These are phyloP conservation scores for Bretschneidera sinensis DNA, from an alignment of 345 rosid species.

Conservation along the genomic window DNA sequence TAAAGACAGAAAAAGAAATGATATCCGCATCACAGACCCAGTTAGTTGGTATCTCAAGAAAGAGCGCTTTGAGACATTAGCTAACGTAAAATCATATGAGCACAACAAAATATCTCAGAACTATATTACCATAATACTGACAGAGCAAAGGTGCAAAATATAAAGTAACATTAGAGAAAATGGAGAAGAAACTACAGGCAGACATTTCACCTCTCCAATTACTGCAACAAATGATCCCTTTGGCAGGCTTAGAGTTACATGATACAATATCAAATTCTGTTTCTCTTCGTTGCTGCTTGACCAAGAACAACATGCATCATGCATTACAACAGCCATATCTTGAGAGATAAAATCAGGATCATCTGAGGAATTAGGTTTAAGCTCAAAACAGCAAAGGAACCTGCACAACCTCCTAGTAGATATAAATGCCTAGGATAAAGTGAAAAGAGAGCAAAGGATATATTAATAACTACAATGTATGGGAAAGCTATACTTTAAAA, in stretches of 20 bases:
- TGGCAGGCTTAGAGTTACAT: constrained; percentile 51
- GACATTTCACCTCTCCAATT: constrained; percentile 65
- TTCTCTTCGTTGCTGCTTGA: constrained; percentile 41
- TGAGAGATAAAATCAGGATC: constrained; percentile 30
- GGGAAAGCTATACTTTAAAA: constrained; percentile 5
- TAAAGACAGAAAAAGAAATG: too few relatives aligned
- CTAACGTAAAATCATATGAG: too few relatives aligned
- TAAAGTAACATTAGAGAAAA: background rate
- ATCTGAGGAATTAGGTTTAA: constrained; percentile 26
- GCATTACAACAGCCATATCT: constrained; percentile 45
- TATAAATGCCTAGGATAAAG: constrained; percentile 63
- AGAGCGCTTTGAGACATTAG: too few relatives aligned
- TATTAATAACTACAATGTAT: constrained; percentile 9
- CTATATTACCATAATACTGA: too few relatives aligned
- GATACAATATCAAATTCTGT: constrained; percentile 46
- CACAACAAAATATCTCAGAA: too few relatives aligned
- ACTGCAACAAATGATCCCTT: constrained; percentile 66
- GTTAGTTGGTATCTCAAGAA: too few relatives aligned
- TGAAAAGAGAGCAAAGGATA: constrained; percentile 12
- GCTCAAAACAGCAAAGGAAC: constrained; percentile 64
- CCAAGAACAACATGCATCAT: constrained; percentile 75
- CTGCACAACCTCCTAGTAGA: constrained; percentile 75
- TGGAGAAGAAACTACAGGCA: background rate
- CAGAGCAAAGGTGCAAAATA: too few relatives aligned
- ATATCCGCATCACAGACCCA: too few relatives aligned